Evolutionary conservation across 176 grass and related monocot genomes (phyloP).

Genomic region (Musa troglodytarum): DNA sequence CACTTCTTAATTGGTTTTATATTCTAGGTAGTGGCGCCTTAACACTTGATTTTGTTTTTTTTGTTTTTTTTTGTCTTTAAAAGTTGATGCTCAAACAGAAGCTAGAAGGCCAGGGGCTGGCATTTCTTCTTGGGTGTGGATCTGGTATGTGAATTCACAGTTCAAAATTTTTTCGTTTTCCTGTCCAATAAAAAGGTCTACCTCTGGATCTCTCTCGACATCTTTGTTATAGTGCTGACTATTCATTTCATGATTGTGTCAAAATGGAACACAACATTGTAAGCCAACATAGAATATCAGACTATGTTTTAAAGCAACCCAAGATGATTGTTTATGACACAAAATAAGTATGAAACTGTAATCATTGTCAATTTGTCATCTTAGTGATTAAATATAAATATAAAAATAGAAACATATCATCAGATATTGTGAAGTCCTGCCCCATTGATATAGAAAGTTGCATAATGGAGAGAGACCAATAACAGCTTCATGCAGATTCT

Average conservation of each 20-base stretch:
- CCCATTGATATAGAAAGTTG: neutral
- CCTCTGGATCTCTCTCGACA: neutral
- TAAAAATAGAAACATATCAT: neutral
- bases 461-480: neutral
- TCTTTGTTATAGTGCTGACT: neutral
- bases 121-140: slow-evolving; percentile 89
- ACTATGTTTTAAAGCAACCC: neutral
- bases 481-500: neutral
- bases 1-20: neutral
- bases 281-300: too few species aligned
- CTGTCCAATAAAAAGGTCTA: neutral
- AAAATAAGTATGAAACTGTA: neutral
- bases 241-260: neutral
- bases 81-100: slow-evolving; percentile 95
- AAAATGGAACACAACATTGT: neutral
- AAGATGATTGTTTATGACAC: neutral
- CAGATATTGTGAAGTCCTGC: neutral
- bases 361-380: neutral
- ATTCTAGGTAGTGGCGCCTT: neutral
- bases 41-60: neutral
- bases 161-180: neutral
- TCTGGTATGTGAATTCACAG: slow-evolving; percentile 35
- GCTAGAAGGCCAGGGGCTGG: slow-evolving; percentile 83
- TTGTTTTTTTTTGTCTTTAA: neutral
- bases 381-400: neutral